Evolutionary conservation across 164 flowering plant species (phyloP), one percentile per base, ranked within the genome.

Genomic region (Chloranthus sessilifolius): DNA sequence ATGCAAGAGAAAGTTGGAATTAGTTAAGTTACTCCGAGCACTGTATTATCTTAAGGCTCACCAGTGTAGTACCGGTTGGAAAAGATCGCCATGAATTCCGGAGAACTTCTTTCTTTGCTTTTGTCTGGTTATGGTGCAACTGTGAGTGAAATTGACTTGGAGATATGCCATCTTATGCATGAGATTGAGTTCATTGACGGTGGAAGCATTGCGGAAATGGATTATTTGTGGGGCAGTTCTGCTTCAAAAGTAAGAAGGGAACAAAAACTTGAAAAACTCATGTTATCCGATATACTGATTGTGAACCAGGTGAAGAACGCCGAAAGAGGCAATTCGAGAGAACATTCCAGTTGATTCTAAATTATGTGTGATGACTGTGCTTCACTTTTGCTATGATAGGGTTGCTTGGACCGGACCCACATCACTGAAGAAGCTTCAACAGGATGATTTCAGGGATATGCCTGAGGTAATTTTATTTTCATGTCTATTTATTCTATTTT

Each of bases 211-310:
- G 67, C 81, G 50, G 77, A 79, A 34, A 62, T 75, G 75, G 94
- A 83, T 67, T 85, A 72, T 48, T 63, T 88, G n/a, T 92, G 98
- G 98, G 98, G 98, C 48, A 52, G 52, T 58, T 77, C 91, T 64
- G 82, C 79, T 51, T 47, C 62, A 33, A 77, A 55, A 62, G 30
- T 75, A 26, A 72, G 70, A 65, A 69, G 72, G 52, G 92, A 71
- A 52, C 62, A 50, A 40, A 55, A 30, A 14, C 47, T 61, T 46
- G 92, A 71, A 53, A 58, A 56, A 60, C 48, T 42, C 50, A 36
- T 62, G 15, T 68, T 73, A 29, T 47, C 60, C 39, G 37, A 29
- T 12, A 31, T 41, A 10, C 15, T 42, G 77, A 69, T 40, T 41
- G 63, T 37, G 81, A 74, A 60, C 62, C 67, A 23, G 39, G 59